A percentile compares a stretch with the other conserved stretches of the same genome.
phyloP scores from a whole-genome alignment of 441 rosid genomes.

The Rhodomyrtus psidioides region DNA sequence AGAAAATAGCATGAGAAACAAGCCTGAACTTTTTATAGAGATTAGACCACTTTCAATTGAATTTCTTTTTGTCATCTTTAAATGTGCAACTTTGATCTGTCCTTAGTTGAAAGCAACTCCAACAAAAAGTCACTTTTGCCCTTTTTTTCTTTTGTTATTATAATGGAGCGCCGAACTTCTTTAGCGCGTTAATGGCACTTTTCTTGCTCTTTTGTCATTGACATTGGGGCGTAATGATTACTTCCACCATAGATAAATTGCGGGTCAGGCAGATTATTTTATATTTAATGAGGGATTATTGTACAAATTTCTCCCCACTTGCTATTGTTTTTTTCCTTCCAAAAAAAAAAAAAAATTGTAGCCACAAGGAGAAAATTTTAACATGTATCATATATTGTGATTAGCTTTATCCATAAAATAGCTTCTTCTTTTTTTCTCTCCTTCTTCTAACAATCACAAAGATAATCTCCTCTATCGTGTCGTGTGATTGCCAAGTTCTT shows the following conservation, averaged over 20 bases:
- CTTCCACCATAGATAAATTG: background rate
- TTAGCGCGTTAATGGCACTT: background rate
- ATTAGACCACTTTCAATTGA: background rate
- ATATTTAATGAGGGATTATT: background rate
- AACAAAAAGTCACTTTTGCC: background rate
- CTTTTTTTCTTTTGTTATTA: background rate
- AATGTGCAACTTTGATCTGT: background rate
- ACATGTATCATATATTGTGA: background rate
- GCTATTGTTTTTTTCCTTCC: too few species aligned
- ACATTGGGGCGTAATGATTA: background rate
- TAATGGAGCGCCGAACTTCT: background rate
- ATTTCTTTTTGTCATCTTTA: background rate
- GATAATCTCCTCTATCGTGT: background rate
- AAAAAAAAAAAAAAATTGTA: too few species aligned
- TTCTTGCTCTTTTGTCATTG: background rate
- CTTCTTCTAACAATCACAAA: background rate
- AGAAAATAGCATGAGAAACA: background rate
- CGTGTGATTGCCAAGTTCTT: background rate
- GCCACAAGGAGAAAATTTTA: background rate
- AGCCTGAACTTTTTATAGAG: background rate
- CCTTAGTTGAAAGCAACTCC: background rate
- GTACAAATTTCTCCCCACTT: background rate
- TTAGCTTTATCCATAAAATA: background rate
- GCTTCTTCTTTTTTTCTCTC: background rate
- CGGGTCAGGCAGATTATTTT: background rate